Conservation (phyloP, 1,284 basidiomycete species). For the Tilletiopsis washingtonensis region DNA sequence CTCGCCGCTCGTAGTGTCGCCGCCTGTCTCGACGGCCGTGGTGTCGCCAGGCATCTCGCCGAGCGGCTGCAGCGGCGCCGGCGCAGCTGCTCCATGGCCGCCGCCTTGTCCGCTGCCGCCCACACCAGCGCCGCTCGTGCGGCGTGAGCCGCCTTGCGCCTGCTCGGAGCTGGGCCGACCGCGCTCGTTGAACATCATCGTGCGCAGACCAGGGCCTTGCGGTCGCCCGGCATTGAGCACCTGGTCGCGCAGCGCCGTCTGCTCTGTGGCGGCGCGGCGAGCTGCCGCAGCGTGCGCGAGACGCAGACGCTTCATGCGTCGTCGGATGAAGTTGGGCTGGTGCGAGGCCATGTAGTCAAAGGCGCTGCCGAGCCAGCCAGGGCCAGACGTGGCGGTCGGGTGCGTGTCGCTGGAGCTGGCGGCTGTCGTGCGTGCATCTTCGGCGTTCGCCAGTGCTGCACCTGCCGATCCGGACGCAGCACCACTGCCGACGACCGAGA, state of each 20-base stretch:
- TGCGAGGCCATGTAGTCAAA: conserved; percentile 20
- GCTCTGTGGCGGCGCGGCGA: conserved; percentile 28
- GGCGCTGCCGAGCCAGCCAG: conserved; percentile 20
- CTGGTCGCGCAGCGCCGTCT: conserved; percentile 31
- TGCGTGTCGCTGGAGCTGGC: conserved; percentile 24
- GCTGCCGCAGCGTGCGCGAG: conserved; percentile 37
- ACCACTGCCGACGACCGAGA: not conserved
- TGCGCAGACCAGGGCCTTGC: conserved; percentile 27
- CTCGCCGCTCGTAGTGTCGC: too few species aligned
- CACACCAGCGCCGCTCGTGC: too few species aligned
- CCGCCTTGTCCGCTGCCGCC: too few species aligned
- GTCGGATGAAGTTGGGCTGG: conserved; percentile 34
- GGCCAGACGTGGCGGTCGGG: conserved; percentile 17
- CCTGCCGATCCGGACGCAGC: conserved; percentile 8
- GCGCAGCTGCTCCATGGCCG: too few species aligned
- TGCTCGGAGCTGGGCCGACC: too few species aligned
- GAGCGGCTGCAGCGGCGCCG: too few species aligned
- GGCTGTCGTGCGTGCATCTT: not conserved
- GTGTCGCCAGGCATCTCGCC: too few species aligned
- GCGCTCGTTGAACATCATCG: conserved; percentile 29
- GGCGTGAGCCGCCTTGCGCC: too few species aligned
- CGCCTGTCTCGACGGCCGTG: too few species aligned
- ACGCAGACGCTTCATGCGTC: conserved; percentile 29
- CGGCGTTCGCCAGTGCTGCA: conserved; percentile 5
- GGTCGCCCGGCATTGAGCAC: too few species aligned